A percentile compares a stretch with the other conserved stretches of the same genome.
These are phyloP conservation scores for Ploettnerulaceae sp. DNA, from an alignment of 2,329 filamentous ascomycete species.

Conservation along the genomic window DNA sequence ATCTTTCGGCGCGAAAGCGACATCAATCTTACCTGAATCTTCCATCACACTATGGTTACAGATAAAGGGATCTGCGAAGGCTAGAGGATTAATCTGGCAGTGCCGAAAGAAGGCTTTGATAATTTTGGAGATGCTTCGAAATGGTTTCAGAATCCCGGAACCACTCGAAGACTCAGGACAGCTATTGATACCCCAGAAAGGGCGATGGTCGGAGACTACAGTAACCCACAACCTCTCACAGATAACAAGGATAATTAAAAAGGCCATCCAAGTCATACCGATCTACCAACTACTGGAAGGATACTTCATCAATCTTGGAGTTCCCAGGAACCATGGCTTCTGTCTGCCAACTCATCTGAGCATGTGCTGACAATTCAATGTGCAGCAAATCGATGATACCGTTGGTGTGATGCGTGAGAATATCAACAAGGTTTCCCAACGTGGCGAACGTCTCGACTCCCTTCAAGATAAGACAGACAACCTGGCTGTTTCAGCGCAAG, in stretches of 20 bases:
- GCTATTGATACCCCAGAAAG: too few relatives aligned
- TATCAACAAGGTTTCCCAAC: conserved; percentile 92
- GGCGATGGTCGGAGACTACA: too few relatives aligned
- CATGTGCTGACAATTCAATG: conserved; percentile 20
- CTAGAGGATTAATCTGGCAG: background rate
- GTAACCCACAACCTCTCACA: too few relatives aligned
- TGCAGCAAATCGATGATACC: conserved; percentile 93
- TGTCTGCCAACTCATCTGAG: background rate
- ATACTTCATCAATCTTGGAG: conserved; percentile 6
- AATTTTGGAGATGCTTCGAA: conserved; percentile 14
- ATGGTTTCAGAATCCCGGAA: conserved; percentile 21
- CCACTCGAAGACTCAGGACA: too few relatives aligned
- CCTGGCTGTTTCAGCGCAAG: conserved; percentile 85
- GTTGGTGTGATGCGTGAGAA: conserved; percentile 95
- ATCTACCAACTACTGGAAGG: background rate
- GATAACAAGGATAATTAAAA: too few relatives aligned
- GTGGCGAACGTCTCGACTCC: conserved; percentile 81
- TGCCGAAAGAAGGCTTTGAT: conserved; percentile 4
- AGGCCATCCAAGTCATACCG: background rate
- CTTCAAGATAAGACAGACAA: conserved; percentile 95
- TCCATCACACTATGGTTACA: background rate
- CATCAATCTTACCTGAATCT: background rate
- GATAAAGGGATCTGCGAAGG: background rate
- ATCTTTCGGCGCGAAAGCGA: background rate
- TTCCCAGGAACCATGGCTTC: background rate